Conservation (phyloP, 106 monocot species). For the Ottelia alismoides region DNA sequence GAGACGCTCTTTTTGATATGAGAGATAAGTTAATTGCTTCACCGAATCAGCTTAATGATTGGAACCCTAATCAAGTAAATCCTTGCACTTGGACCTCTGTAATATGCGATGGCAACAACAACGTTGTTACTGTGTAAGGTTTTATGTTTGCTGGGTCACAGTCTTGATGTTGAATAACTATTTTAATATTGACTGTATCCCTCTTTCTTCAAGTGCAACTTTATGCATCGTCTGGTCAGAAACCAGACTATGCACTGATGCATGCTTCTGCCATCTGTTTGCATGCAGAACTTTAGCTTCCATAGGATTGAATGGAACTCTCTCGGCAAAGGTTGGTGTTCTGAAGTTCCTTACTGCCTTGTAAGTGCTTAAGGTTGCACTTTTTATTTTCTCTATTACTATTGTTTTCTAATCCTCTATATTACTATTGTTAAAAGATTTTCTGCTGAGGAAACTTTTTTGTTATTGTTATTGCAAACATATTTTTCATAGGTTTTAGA, state of each 20-base stretch:
- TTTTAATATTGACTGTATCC: not conserved
- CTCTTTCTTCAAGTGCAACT: not conserved
- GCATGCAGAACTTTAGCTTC: constrained; percentile 50
- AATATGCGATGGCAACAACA: constrained; percentile 42
- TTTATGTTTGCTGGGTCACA: not conserved
- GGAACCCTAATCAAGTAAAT: constrained; percentile 77
- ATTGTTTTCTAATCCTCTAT: too few species aligned
- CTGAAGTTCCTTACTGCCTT: constrained; percentile 14
- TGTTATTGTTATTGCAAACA: too few species aligned
- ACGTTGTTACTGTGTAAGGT: constrained; percentile 65
- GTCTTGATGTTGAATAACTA: not conserved
- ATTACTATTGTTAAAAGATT: too few species aligned
- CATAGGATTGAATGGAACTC: constrained; percentile 60
- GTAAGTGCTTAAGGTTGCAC: constrained; percentile 8
- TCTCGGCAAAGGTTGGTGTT: constrained; percentile 65
- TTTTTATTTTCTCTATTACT: too few species aligned
- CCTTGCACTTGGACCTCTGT: constrained; percentile 70
- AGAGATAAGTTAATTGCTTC: constrained; percentile 49
- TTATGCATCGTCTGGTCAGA: not conserved
- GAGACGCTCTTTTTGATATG: constrained; percentile 70
- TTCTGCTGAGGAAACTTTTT: too few species aligned
- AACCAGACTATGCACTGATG: not conserved
- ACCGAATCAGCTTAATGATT: constrained; percentile 54
- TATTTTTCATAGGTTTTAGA: too few species aligned
- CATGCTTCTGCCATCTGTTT: not conserved